Evolutionary conservation across 441 rosid species (phyloP).

Genomic region (Syzygium malaccense): DNA sequence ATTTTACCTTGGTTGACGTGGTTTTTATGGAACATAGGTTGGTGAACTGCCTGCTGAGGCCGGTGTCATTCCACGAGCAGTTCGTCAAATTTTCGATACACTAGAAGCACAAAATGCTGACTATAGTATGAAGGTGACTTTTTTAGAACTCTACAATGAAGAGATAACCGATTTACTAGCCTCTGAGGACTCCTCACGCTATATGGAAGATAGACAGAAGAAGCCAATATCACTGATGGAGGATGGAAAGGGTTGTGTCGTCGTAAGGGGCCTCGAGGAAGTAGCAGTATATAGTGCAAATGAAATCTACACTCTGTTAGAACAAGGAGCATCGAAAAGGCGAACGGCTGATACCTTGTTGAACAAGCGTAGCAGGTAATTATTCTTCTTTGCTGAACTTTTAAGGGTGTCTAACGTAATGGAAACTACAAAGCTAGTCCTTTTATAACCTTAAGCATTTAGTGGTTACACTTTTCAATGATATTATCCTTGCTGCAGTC

Average conservation of each 20-base stretch:
- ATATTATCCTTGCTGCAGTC: constrained; percentile 34
- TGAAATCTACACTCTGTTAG: constrained; percentile 75
- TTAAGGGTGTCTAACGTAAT: background rate
- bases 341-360: constrained; percentile 86
- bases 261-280: constrained; percentile 89
- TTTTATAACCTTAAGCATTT: background rate
- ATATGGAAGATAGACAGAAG: constrained; percentile 63
- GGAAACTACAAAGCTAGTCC: background rate
- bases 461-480: background rate
- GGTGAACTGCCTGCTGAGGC: constrained; percentile 94
- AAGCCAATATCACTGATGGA: constrained; percentile 85
- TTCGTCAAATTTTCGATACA: constrained; percentile 73
- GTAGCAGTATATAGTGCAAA: constrained; percentile 85
- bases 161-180: constrained; percentile 84
- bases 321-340: constrained; percentile 76
- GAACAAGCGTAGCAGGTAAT: constrained; percentile 80
- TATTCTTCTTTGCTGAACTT: background rate
- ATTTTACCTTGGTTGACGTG: background rate
- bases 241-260: constrained; percentile 89
- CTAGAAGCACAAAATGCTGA: constrained; percentile 85
- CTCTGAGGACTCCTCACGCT: constrained; percentile 52
- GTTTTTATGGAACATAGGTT: constrained; percentile 31
- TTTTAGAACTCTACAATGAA: constrained; percentile 88
- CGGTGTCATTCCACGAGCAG: constrained; percentile 92
- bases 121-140: constrained; percentile 87